phyloP scores from a whole-genome alignment of 768 basidiomycete genomes.

The Heimioporus sp. region DNA sequence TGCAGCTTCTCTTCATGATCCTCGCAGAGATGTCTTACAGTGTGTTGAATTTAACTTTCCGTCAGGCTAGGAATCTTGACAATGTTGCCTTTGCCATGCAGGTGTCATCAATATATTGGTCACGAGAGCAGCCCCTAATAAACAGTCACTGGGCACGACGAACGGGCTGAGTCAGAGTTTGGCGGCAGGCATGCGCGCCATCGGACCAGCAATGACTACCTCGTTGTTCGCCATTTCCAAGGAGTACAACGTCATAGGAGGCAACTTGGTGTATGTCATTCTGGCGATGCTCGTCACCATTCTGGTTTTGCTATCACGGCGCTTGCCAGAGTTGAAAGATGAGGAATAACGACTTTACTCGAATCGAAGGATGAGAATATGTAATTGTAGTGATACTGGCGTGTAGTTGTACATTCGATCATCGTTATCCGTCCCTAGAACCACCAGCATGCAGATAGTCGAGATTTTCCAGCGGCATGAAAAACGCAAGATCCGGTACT shows the following conservation, averaged over 20 bases:
- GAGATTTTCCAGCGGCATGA: too few species aligned
- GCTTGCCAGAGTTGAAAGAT: neutral
- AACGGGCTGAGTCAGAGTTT: conserved; percentile 55
- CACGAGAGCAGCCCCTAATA: conserved; percentile 51
- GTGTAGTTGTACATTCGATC: too few species aligned
- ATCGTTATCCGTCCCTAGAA: too few species aligned
- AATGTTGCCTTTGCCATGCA: neutral
- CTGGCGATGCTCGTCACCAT: conserved; percentile 31
- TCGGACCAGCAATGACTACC: conserved; percentile 48
- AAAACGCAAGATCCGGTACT: too few species aligned
- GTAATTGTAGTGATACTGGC: too few species aligned
- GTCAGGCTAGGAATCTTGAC: neutral
- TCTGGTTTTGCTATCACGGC: conserved; percentile 18
- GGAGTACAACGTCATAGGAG: conserved; percentile 44
- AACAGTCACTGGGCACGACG: conserved; percentile 52
- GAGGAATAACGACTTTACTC: neutral
- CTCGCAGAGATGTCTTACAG: conserved; percentile 43
- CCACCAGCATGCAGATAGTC: too few species aligned
- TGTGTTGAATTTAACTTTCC: conserved; percentile 18
- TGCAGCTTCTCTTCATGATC: conserved; percentile 23
- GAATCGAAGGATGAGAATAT: too few species aligned
- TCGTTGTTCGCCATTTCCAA: conserved; percentile 53
- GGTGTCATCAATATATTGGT: conserved; percentile 55
- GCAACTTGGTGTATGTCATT: conserved; percentile 49
- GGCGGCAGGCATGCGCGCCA: conserved; percentile 42